Conservation (phyloP, 1,139 yeast species). For the Kodamaea ohmeri region DNA sequence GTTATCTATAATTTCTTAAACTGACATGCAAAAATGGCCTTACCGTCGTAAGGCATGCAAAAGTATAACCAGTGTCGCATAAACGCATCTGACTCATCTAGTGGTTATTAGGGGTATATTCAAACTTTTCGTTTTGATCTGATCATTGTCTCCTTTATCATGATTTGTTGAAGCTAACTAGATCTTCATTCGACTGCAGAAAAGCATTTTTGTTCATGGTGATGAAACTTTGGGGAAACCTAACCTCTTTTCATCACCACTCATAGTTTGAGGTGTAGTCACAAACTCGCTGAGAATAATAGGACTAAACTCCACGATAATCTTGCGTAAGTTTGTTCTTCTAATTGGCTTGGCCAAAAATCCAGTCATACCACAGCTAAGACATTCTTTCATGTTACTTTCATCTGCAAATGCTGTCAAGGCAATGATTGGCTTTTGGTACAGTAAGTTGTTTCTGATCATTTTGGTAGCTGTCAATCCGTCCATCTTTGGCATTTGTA, state of each 20-base stretch:
- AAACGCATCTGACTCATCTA: too few relatives aligned
- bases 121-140: too few relatives aligned
- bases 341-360: constrained; percentile 85
- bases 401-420: constrained; percentile 93
- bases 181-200: background rate
- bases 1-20: too few relatives aligned
- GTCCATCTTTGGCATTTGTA: constrained; percentile 92
- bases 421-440: constrained; percentile 79
- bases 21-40: too few relatives aligned
- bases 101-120: too few relatives aligned
- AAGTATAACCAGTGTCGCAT: too few relatives aligned
- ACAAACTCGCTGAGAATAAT: constrained; percentile 24
- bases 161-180: too few relatives aligned
- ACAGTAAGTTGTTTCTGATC: constrained; percentile 65
- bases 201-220: background rate
- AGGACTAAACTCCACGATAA: constrained; percentile 47
- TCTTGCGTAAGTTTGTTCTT: constrained; percentile 59
- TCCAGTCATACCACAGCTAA: constrained; percentile 83
- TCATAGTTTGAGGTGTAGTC: constrained; percentile 25
- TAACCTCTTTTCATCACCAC: constrained; percentile 18
- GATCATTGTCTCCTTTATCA: too few relatives aligned
- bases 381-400: constrained; percentile 73
- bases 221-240: constrained; percentile 8
- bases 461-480: constrained; percentile 79
- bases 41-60: too few relatives aligned